These are phyloP conservation scores for Brassica nigra DNA, from an alignment of 345 rosid genomes.

Conservation along the genomic window DNA sequence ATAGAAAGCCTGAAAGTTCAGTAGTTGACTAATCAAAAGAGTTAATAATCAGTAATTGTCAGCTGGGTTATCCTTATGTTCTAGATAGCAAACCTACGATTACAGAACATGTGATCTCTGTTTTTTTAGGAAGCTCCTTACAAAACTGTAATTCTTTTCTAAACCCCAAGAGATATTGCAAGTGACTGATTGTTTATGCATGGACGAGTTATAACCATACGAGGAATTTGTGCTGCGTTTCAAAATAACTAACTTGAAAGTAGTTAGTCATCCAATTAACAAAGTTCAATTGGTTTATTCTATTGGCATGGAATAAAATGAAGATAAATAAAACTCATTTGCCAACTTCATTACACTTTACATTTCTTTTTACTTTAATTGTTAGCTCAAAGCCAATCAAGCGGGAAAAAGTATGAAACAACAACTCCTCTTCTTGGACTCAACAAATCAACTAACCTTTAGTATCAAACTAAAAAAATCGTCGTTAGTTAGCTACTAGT, in stretches of 20 bases:
- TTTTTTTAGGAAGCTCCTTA: background rate
- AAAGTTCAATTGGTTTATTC: background rate
- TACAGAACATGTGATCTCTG: background rate
- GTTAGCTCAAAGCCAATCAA: conserved; percentile 21
- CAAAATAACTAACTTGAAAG: background rate
- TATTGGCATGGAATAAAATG: conserved; percentile 1
- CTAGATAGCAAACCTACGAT: background rate
- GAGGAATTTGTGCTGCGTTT: background rate
- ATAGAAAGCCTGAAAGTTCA: background rate
- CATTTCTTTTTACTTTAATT: conserved; percentile 2
- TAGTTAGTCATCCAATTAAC: background rate
- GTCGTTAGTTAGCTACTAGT: conserved; percentile 19
- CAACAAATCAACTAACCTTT: conserved; percentile 39
- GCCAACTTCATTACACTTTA: conserved; percentile 23
- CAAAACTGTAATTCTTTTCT: background rate
- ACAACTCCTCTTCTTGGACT: conserved; percentile 34
- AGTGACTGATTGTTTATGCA: background rate
- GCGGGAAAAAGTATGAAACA: conserved; percentile 31
- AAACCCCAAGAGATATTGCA: background rate
- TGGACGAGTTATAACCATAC: background rate
- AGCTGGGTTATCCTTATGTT: background rate
- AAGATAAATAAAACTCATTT: conserved; percentile 1
- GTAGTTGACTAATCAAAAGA: background rate
- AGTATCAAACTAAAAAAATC: background rate
- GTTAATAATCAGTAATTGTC: background rate